Evolutionary conservation across 2,329 filamentous ascomycete species (phyloP), one percentile per base, ranked within the genome.

Genomic region (Triangularia setosa): DNA sequence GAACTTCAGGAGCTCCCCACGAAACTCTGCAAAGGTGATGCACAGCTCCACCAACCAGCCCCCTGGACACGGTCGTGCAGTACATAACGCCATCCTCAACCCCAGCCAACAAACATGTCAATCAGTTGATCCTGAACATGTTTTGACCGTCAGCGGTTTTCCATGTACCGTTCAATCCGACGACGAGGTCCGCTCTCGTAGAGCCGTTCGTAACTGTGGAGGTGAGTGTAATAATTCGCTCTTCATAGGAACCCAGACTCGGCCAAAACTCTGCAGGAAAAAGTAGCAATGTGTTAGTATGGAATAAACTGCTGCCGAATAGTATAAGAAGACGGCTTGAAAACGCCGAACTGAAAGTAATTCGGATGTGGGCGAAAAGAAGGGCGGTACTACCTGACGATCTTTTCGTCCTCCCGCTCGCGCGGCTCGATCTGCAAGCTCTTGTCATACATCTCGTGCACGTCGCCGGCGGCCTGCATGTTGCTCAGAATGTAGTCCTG

Each of bases 361-460:
- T 24, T 27, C 55, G 23, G 40, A 16, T 21, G 53, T 24, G 16
- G 55, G 40, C 33, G 27, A 30, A 44, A 54, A 64, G 33, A 59
- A 44, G 44, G 67, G 67, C 64, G 72, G 69, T 69, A 72, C 60
- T 88, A 96, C 93, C 95, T 96, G 75, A 97, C 94, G 83, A 99
- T 98, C 84, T 98, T 98, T 81, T 99, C 95, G 75, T 99, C 95
- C 81, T 99, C 95, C 73, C 95, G 87, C 81, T 99, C 95, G 73
- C 95, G 87, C 68, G 95, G 95, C 77, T 99, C 95, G 66, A 99
- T 89, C 73, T 89, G 85, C 79, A 99, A 82, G 79, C 93, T 97
- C 83, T 93, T 93, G 78, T 98, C 93, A 81, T 98, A 99, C 95
- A 98, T 98, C 82, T 98, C 94, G 77, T 98, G 93, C 68, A 99